Percentiles rank a stretch among this genome's conserved stretches.
Conservation (phyloP, 2,329 filamentous ascomycete species). For the Botrytis elliptica region DNA sequence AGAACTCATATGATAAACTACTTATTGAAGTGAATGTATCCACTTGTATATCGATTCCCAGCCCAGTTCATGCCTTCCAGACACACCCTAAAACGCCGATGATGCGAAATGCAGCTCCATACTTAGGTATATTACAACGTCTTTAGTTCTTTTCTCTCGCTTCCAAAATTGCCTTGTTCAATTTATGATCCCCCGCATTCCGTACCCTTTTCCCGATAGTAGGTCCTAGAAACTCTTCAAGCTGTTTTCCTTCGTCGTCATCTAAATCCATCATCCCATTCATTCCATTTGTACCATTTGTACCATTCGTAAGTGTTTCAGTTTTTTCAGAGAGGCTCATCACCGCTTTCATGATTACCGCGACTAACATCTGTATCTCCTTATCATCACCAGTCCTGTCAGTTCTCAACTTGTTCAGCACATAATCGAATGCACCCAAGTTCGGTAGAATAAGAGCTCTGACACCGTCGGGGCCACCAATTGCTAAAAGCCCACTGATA, state of each 20-base stretch:
- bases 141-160: conserved; percentile 13
- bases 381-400: conserved; percentile 51
- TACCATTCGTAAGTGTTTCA: conserved; percentile 26
- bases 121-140: neutral
- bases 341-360: conserved; percentile 56
- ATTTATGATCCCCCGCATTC: conserved; percentile 31
- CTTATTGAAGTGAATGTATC: neutral
- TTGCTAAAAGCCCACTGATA: conserved; percentile 72
- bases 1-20: neutral
- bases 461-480: conserved; percentile 69
- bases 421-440: conserved; percentile 60
- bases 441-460: conserved; percentile 65
- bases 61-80: neutral
- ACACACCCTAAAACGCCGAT: conserved; percentile 6
- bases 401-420: conserved; percentile 55
- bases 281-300: conserved; percentile 27
- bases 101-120: neutral
- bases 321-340: conserved; percentile 49
- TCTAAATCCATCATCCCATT: conserved; percentile 15
- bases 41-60: neutral
- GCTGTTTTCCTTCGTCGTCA: conserved; percentile 25
- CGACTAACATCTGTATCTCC: conserved; percentile 61
- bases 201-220: conserved; percentile 35
- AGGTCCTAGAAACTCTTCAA: conserved; percentile 37
- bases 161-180: conserved; percentile 37